Base-by-base conservation (phyloP, 192 early-diverging fungal genomes). In the Backusella australiensis region DNA sequence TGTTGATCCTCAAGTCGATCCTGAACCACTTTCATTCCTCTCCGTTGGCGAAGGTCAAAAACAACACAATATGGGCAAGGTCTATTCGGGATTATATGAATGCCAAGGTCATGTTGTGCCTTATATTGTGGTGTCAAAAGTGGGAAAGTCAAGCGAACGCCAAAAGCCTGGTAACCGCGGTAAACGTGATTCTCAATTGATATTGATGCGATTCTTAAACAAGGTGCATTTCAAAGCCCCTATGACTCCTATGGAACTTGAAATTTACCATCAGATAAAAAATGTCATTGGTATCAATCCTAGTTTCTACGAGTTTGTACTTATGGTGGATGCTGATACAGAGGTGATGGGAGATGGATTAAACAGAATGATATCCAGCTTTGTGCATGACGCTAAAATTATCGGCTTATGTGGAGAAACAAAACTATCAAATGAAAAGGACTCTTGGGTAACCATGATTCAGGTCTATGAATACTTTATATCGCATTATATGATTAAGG, bases 401-500 rank as follows among this genome's bases (percentile, higher is more conserved):
- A 91, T 95, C 78, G 98, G 97, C 23, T 86, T 96, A 29, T 98
- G 96, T 81, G 98, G 98, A 77, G 98, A 99, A 80, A 99, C 98
- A 14, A 86, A 85, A 71, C 86, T 99, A 75, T 88, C 93, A 19
- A 98, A 98, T 81, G 95, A 97, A 78, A 92, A 94, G 78, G 88
- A 92, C 75, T 92, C 94, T 26, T 98, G 94, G 94, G 91, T 94
- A 53, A 96, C 97, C 14, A 97, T 97, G 96, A 98, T 99, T 84
- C 97, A 98, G 77, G 95, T 99, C 38, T 98, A 98, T 79, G 97
- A 99, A 85, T 98, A 98, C 87, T 98, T 93, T 83, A 97, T 98
- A 74, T 94, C 92, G 34, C 97, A 98, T 84, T 95, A 98, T 74
- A 84, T 98, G 82, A 90, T 95, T 53, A 98, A 98, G 85, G 94